phyloP scores from a whole-genome alignment of 352 stramenopile species.

The Globisporangium polare region DNA sequence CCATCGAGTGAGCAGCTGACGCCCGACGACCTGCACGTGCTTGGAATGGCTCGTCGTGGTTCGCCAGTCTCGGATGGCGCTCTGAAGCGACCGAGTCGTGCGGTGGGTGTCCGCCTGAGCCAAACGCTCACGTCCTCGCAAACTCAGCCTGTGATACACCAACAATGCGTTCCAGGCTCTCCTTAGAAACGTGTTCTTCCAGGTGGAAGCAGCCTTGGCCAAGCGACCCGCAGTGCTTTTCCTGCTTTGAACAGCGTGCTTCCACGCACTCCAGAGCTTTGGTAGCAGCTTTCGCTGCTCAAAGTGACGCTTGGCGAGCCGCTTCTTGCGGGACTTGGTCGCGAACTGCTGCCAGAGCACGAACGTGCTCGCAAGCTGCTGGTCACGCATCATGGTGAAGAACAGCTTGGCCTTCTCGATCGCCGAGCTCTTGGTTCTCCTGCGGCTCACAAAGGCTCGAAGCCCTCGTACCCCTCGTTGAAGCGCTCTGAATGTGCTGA shows the following conservation, averaged over 20 bases:
- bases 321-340: constrained; percentile 18
- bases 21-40: constrained; percentile 12
- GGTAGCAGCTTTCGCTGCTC: constrained; percentile 27
- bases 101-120: constrained; percentile 16
- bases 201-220: constrained; percentile 10
- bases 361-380: constrained; percentile 18
- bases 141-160: background rate
- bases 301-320: constrained; percentile 21
- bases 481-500: constrained; percentile 20
- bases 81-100: background rate
- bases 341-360: constrained; percentile 22
- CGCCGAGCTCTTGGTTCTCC: constrained; percentile 2
- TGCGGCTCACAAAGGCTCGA: constrained; percentile 5
- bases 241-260: constrained; percentile 6
- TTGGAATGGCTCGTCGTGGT: background rate
- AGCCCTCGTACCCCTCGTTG: constrained; percentile 22
- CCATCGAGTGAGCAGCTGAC: constrained; percentile 29
- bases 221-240: constrained; percentile 3
- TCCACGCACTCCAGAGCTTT: constrained; percentile 24
- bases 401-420: constrained; percentile 24
- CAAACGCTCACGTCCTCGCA: background rate
- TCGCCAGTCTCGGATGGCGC: constrained; percentile 18
- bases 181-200: constrained; percentile 20
- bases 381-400: constrained; percentile 9
- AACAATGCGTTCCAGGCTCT: constrained; percentile 26